Evolutionary conservation across 257 asterid genomes (phyloP).

Genomic region (Ballota nigra): DNA sequence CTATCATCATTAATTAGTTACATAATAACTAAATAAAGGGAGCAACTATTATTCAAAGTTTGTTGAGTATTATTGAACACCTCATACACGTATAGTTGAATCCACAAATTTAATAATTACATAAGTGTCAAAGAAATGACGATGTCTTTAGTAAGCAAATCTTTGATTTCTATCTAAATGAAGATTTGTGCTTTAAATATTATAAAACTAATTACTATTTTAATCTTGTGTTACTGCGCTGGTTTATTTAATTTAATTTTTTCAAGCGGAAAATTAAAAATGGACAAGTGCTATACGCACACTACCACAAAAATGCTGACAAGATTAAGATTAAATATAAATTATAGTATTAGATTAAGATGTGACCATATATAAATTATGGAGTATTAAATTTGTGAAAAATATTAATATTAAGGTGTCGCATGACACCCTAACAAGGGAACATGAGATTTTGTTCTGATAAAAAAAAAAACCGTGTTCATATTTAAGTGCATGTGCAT

Average conservation of each 20-base stretch:
- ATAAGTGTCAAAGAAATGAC: constrained; percentile 10
- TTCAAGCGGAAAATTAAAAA: background rate
- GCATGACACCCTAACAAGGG: constrained; percentile 22
- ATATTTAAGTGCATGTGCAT: no score
- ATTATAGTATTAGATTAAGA: background rate
- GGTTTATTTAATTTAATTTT: background rate
- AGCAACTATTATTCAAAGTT: constrained; percentile 28
- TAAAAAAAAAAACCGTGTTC: no score
- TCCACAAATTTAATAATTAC: constrained; percentile 5
- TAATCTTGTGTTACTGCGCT: constrained; percentile 12
- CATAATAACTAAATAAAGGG: background rate
- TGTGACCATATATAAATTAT: background rate
- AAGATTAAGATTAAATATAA: background rate
- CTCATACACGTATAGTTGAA: constrained; percentile 29
- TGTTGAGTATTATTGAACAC: constrained; percentile 29
- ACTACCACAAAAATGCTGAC: no score
- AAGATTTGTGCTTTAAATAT: constrained; percentile 10
- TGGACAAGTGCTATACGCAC: constrained; percentile 22
- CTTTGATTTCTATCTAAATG: constrained; percentile 22
- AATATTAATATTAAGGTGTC: constrained; percentile 15
- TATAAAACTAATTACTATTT: background rate
- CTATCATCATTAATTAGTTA: background rate
- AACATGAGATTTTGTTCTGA: constrained; percentile 6
- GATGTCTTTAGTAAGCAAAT: constrained; percentile 14
- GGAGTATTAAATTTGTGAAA: background rate